These are phyloP conservation scores for Eutrema yunnanense DNA, from an alignment of 345 rosid genomes.

Conservation along the genomic window DNA sequence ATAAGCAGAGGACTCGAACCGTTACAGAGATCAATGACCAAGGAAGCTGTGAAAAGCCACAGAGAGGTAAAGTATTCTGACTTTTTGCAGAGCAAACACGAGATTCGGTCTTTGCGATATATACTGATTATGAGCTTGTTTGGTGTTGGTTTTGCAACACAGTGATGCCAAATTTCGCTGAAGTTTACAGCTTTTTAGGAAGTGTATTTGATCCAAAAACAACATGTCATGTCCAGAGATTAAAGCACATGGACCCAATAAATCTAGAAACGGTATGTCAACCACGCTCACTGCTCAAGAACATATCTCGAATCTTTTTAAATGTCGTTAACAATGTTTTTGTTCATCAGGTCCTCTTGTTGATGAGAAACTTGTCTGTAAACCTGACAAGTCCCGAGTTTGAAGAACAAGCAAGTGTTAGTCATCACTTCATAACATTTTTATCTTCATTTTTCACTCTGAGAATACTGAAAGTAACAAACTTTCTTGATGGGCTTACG, in stretches of 20 bases:
- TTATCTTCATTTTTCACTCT: not conserved
- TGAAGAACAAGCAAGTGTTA: slow-evolving; percentile 62
- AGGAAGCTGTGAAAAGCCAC: slow-evolving; percentile 37
- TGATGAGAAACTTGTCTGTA: slow-evolving; percentile 77
- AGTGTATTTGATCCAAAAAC: slow-evolving; percentile 74
- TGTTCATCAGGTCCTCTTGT: slow-evolving; percentile 45
- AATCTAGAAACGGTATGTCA: slow-evolving; percentile 67
- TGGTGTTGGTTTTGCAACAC: slow-evolving; percentile 30
- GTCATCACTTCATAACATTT: not conserved
- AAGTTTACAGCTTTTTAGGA: slow-evolving; percentile 90
- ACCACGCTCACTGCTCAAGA: not conserved
- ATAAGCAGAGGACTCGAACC: slow-evolving; percentile 34
- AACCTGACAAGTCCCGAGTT: slow-evolving; percentile 75
- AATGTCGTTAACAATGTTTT: not conserved
- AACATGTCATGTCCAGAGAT: slow-evolving; percentile 54
- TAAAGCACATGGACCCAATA: slow-evolving; percentile 87
- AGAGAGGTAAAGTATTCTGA: slow-evolving; percentile 37
- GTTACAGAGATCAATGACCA: slow-evolving; percentile 36
- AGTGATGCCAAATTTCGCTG: slow-evolving; percentile 84
- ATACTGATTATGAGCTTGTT: not conserved
- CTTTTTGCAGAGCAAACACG: not conserved
- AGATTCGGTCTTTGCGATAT: not conserved
- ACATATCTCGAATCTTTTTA: not conserved
- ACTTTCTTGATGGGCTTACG: not conserved
- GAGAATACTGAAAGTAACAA: not conserved